Evolutionary conservation across 768 basidiomycete genomes (phyloP).

Genomic region (Panellus pusillus): DNA sequence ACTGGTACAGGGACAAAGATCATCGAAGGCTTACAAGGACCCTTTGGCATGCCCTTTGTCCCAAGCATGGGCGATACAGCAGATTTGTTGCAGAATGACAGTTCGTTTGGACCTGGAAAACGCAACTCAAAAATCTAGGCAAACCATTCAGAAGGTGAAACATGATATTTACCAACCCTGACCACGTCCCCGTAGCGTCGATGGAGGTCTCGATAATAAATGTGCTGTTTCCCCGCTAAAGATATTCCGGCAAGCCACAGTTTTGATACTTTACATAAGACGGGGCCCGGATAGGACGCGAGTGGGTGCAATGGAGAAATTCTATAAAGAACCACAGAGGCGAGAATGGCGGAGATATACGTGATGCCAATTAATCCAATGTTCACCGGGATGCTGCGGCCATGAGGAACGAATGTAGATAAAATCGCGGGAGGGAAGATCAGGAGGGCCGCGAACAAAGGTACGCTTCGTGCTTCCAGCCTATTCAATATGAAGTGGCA

Average conservation of each 20-base stretch:
- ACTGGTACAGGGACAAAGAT: background rate
- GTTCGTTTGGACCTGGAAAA: constrained; percentile 12
- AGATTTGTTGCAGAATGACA: constrained; percentile 7
- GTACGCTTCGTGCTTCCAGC: constrained; percentile 6
- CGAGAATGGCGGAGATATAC: background rate
- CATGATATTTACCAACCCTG: constrained; percentile 29
- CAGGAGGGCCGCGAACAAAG: constrained; percentile 1
- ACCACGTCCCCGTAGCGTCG: constrained; percentile 36
- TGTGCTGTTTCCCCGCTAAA: constrained; percentile 27
- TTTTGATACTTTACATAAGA: constrained; percentile 30
- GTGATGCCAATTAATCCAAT: background rate
- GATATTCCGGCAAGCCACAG: constrained; percentile 24
- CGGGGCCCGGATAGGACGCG: constrained; percentile 34
- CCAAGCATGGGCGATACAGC: constrained; percentile 10
- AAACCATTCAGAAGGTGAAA: background rate
- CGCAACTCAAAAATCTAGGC: background rate
- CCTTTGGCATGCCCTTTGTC: constrained; percentile 10
- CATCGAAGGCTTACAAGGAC: background rate
- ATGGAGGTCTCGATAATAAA: constrained; percentile 29
- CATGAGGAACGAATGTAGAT: background rate
- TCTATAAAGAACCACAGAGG: constrained; percentile 27
- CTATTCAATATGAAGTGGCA: constrained; percentile 10
- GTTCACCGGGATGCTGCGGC: background rate
- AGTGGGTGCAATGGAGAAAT: constrained; percentile 37
- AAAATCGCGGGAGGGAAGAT: constrained; percentile 7